Conservation (phyloP, 306 rosid species). For the Medicago ruthenica region DNA sequence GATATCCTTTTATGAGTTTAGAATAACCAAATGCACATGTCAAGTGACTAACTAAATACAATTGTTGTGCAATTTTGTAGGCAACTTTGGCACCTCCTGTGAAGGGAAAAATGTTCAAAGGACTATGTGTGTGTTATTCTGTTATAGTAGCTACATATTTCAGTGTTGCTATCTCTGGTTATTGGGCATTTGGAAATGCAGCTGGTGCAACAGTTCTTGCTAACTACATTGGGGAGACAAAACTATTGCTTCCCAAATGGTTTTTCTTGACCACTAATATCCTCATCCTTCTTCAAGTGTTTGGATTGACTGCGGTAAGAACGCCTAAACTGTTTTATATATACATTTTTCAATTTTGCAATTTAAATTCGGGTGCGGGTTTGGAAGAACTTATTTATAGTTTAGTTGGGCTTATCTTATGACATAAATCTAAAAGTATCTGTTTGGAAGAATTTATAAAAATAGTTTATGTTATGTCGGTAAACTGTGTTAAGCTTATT, state of each 20-base stretch:
- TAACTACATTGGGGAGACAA: slow-evolving; percentile 52
- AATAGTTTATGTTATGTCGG: no score
- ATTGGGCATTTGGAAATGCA: slow-evolving; percentile 87
- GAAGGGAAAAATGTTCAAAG: slow-evolving; percentile 85
- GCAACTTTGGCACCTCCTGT: slow-evolving; percentile 86
- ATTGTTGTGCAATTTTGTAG: slow-evolving; percentile 45
- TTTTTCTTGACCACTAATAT: slow-evolving; percentile 71
- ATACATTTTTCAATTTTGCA: slow-evolving; percentile 22
- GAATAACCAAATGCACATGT: not conserved
- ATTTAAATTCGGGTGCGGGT: not conserved
- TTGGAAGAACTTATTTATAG: not conserved
- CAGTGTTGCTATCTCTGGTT: slow-evolving; percentile 73
- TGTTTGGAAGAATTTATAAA: not conserved
- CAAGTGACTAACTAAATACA: slow-evolving; percentile 12
- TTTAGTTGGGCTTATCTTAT: not conserved
- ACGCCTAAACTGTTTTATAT: not conserved
- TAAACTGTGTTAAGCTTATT: not conserved
- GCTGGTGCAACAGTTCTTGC: slow-evolving; percentile 56
- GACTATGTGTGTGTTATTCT: slow-evolving; percentile 68
- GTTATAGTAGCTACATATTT: slow-evolving; percentile 62
- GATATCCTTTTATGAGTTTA: no score
- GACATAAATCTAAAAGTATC: not conserved
- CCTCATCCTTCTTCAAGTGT: slow-evolving; percentile 65
- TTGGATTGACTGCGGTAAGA: slow-evolving; percentile 71
- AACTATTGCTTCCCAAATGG: slow-evolving; percentile 67